These are phyloP conservation scores for Trichomonascaceae sp. DNA, from an alignment of 1,139 yeast genomes.

Conservation along the genomic window DNA sequence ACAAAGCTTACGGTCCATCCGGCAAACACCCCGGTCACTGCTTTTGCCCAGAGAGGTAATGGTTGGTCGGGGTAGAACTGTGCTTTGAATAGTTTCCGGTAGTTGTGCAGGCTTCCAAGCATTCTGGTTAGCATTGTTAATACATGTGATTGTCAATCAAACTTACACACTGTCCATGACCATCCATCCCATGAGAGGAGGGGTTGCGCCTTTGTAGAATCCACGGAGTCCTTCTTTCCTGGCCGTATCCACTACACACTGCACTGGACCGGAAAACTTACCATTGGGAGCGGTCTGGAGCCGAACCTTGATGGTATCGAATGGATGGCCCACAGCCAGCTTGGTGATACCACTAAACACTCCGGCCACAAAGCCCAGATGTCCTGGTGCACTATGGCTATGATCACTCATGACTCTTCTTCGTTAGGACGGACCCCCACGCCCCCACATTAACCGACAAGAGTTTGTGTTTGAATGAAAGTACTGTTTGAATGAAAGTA, in stretches of 20 bases:
- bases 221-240: constrained; percentile 65
- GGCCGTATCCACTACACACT: constrained; percentile 62
- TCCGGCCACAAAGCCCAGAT: constrained; percentile 69
- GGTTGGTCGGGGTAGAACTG: constrained; percentile 42
- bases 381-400: constrained; percentile 9
- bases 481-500: too few relatives aligned
- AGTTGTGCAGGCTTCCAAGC: constrained; percentile 75
- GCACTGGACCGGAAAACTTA: constrained; percentile 68
- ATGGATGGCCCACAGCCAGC: constrained; percentile 86
- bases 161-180: constrained; percentile 55
- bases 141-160: not conserved
- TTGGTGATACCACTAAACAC: constrained; percentile 77
- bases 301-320: constrained; percentile 81
- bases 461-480: too few relatives aligned
- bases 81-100: constrained; percentile 54
- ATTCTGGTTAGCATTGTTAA: constrained; percentile 24
- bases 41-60: constrained; percentile 61
- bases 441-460: too few relatives aligned
- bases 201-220: constrained; percentile 79
- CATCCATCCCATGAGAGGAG: constrained; percentile 89
- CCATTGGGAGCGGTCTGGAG: constrained; percentile 69
- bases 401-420: not conserved
- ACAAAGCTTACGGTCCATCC: constrained; percentile 89
- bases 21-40: constrained; percentile 61
- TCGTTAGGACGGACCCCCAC: too few relatives aligned